Percentiles rank a stretch among this genome's conserved stretches.
Conservation (phyloP, 2,329 filamentous ascomycete species). For the Cordyceps farinosa region DNA sequence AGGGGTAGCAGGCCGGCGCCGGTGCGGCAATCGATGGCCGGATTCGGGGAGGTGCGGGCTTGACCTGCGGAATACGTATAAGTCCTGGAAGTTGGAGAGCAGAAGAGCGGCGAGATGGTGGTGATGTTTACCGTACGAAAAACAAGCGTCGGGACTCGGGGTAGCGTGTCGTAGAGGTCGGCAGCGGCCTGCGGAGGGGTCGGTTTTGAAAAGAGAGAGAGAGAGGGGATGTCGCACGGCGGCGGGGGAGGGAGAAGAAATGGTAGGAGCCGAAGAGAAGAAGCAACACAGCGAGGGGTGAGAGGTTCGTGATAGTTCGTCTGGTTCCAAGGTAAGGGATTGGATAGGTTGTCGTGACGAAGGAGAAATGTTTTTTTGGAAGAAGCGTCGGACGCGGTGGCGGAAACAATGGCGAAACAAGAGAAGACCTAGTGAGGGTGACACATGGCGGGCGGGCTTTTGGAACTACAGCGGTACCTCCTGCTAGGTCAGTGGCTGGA, state of each 20-base stretch:
- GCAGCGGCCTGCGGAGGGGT: background rate
- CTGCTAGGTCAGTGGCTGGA: background rate
- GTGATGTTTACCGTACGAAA: background rate
- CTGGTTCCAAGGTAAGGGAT: background rate
- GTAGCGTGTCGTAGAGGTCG: background rate
- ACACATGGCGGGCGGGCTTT: background rate
- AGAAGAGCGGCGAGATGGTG: background rate
- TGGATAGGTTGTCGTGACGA: background rate
- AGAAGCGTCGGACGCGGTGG: background rate
- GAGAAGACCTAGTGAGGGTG: background rate
- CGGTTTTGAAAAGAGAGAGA: background rate
- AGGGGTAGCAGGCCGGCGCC: slow-evolving; percentile 7
- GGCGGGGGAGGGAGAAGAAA: background rate
- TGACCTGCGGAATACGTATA: background rate
- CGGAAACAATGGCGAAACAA: slow-evolving; percentile 13
- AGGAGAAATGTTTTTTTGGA: background rate
- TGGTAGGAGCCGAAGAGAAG: background rate
- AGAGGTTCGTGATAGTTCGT: background rate
- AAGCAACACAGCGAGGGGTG: background rate
- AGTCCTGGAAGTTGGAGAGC: background rate
- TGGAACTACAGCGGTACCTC: background rate
- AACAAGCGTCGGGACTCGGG: background rate
- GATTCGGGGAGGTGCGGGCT: background rate
- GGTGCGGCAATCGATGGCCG: slow-evolving; percentile 4
- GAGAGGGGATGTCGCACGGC: background rate